phyloP scores from a whole-genome alignment of 2,329 filamentous ascomycete species.

The Onygenales sp. region DNA sequence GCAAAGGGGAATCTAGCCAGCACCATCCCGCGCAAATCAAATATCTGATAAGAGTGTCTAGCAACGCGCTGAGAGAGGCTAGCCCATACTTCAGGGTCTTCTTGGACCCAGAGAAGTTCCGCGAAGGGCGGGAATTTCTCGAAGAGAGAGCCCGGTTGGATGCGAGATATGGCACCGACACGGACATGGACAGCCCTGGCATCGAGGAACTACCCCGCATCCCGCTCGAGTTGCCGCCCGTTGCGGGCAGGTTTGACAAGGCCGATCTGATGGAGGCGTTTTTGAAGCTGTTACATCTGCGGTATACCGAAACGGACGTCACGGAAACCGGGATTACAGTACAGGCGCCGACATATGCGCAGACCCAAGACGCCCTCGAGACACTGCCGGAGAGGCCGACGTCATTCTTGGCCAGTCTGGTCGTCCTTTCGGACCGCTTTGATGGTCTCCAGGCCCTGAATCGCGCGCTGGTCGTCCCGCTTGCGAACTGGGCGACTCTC shows the following conservation, averaged over 20 bases:
- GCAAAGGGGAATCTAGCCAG: constrained; percentile 1
- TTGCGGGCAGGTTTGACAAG: constrained; percentile 15
- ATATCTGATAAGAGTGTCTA: constrained; percentile 26
- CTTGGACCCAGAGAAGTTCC: constrained; percentile 33
- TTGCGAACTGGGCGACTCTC: constrained; percentile 8
- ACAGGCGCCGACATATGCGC: no score
- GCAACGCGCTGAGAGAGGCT: constrained; percentile 19
- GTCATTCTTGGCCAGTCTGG: constrained; percentile 8
- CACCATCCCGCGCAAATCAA: constrained; percentile 4
- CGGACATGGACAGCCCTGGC: constrained; percentile 12
- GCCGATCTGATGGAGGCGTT: constrained; percentile 5
- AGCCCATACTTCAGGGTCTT: constrained; percentile 33
- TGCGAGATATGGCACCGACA: constrained; percentile 7
- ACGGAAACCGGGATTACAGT: no score
- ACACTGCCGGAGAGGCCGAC: constrained; percentile 5
- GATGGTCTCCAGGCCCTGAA: constrained; percentile 1
- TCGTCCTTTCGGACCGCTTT: constrained; percentile 9
- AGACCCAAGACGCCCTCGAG: background rate
- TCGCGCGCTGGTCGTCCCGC: background rate
- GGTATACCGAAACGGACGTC: background rate
- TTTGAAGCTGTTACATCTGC: constrained; percentile 5
- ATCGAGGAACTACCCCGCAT: constrained; percentile 19
- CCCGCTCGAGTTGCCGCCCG: constrained; percentile 18
- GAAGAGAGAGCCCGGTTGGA: constrained; percentile 14
- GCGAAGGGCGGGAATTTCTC: constrained; percentile 27